Conservation (phyloP, 208 protist species). For the Crithidia expoeki region DNA sequence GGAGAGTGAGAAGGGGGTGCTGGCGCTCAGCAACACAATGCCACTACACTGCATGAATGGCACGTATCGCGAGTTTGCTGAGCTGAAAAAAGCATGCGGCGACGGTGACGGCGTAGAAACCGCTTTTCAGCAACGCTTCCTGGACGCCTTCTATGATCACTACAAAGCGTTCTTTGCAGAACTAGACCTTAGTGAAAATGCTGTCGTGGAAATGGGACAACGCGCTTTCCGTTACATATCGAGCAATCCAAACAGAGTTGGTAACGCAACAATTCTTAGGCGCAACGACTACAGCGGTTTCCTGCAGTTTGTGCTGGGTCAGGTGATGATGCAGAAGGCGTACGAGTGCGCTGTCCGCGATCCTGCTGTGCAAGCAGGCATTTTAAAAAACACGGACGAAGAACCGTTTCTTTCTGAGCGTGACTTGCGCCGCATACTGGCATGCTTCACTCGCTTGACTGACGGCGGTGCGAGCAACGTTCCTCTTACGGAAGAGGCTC, state of each 20-base stretch:
- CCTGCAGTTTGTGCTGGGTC: constrained; percentile 37
- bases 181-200: constrained; percentile 20
- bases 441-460: constrained; percentile 27
- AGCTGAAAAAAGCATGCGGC: constrained; percentile 13
- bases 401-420: constrained; percentile 29
- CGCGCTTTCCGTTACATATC: constrained; percentile 26
- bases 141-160: constrained; percentile 30
- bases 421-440: constrained; percentile 18
- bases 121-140: constrained; percentile 13
- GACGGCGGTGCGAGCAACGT: constrained; percentile 15
- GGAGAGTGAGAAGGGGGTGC: constrained; percentile 13
- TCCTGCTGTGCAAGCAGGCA: not conserved
- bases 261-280: constrained; percentile 12
- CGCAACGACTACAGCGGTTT: constrained; percentile 40
- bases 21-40: constrained; percentile 31
- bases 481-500: constrained; percentile 17
- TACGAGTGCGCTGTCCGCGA: constrained; percentile 23
- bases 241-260: constrained; percentile 10
- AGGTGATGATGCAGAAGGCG: constrained; percentile 31
- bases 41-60: constrained; percentile 22
- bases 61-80: constrained; percentile 30
- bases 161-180: constrained; percentile 26
- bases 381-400: not conserved
- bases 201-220: constrained; percentile 17
- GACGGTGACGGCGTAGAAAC: not conserved